Conservation (phyloP, 1,284 basidiomycete species). For the Somion occarium region DNA sequence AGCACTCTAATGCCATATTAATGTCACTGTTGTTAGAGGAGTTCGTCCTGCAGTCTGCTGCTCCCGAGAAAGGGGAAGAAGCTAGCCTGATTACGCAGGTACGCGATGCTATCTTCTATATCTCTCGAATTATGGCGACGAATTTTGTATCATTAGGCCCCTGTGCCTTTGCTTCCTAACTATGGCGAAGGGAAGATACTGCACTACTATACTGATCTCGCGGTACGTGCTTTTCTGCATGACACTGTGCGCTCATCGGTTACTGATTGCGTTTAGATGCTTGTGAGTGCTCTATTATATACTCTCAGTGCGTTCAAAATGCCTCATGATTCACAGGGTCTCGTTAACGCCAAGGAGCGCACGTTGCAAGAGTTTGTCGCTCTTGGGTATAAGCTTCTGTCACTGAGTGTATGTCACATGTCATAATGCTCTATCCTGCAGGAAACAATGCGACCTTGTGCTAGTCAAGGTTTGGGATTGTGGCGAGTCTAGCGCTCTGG, state of each 20-base stretch:
- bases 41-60: constrained; percentile 15
- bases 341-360: neutral
- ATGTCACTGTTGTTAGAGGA: constrained; percentile 15
- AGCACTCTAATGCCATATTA: neutral
- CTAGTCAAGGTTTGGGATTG: neutral
- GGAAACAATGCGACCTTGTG: neutral
- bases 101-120: neutral
- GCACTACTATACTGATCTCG: constrained; percentile 27
- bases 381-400: neutral
- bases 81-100: neutral
- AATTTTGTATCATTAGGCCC: neutral
- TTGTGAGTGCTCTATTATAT: neutral
- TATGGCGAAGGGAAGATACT: constrained; percentile 28
- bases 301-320: neutral
- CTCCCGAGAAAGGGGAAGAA: neutral
- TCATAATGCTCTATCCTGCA: neutral
- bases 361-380: neutral
- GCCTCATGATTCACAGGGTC: neutral
- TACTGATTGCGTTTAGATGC: neutral
- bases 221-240: constrained; percentile 20
- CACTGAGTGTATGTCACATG: neutral
- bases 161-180: constrained; percentile 25
- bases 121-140: no score
- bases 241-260: neutral
- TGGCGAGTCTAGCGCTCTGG: constrained; percentile 1